Conservation (phyloP, 2,329 filamentous ascomycete species). For the Cercospora sojina region DNA sequence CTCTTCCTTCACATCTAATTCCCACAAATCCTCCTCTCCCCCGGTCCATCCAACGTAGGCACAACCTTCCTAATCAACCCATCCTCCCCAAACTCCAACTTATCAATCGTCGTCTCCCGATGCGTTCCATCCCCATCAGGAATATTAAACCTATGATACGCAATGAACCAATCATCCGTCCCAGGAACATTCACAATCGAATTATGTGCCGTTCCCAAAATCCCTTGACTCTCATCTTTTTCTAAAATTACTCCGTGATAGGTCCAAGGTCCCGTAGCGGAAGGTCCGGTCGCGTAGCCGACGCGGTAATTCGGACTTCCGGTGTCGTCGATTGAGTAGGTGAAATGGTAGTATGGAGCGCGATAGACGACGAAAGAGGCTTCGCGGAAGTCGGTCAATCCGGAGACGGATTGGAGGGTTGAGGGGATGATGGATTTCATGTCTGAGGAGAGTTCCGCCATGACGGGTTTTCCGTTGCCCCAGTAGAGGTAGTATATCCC, state of each 20-base stretch:
- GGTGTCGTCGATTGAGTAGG: conserved; percentile 52
- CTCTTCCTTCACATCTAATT: neutral
- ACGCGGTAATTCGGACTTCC: conserved; percentile 49
- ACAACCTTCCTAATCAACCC: conserved; percentile 43
- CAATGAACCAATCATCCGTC: conserved; percentile 53
- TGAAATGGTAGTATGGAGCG: conserved; percentile 49
- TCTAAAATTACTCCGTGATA: conserved; percentile 49
- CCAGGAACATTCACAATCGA: conserved; percentile 50
- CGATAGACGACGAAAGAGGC: conserved; percentile 48
- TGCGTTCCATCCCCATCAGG: conserved; percentile 48
- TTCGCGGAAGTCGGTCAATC: conserved; percentile 48
- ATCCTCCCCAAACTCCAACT: conserved; percentile 41
- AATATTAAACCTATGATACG: conserved; percentile 51
- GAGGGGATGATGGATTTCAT: conserved; percentile 49
- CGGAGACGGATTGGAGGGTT: conserved; percentile 34
- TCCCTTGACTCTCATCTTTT: conserved; percentile 45
- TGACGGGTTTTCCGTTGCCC: conserved; percentile 44
- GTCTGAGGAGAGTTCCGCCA: conserved; percentile 48
- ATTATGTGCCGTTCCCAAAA: conserved; percentile 50
- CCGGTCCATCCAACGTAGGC: conserved; percentile 39
- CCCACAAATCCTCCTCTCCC: conserved; percentile 1
- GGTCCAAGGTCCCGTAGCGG: conserved; percentile 46
- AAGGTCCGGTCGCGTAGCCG: conserved; percentile 47
- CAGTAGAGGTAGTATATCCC: conserved; percentile 35
- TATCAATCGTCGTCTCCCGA: conserved; percentile 48